These are phyloP conservation scores for Hypoxylon sp. DNA, from an alignment of 2,329 filamentous ascomycete genomes.

Conservation along the genomic window DNA sequence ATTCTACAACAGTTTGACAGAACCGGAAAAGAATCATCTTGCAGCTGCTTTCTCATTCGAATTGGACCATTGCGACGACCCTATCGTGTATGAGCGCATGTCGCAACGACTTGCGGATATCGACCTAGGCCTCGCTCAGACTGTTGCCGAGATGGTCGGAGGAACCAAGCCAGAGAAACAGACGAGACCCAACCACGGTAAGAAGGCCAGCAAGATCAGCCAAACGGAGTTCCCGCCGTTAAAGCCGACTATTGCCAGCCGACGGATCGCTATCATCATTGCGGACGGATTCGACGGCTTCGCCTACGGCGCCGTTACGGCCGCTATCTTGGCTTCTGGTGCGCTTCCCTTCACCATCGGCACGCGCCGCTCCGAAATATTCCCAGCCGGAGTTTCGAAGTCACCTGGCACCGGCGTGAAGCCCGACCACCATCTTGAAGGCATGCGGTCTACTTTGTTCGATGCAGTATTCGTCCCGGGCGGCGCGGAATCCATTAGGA, in stretches of 20 bases:
- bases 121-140: constrained; percentile 76
- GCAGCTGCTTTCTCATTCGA: constrained; percentile 75
- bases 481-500: constrained; percentile 73
- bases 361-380: constrained; percentile 75
- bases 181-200: constrained; percentile 73
- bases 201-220: constrained; percentile 76
- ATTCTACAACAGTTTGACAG: constrained; percentile 83
- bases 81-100: constrained; percentile 80
- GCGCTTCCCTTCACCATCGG: constrained; percentile 82
- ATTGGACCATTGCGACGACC: constrained; percentile 86
- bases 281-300: constrained; percentile 81
- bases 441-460: constrained; percentile 84
- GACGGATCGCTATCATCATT: constrained; percentile 81
- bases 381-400: constrained; percentile 70
- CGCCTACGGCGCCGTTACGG: constrained; percentile 76
- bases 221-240: constrained; percentile 77
- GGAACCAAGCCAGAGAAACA: constrained; percentile 70
- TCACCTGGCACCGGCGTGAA: constrained; percentile 67
- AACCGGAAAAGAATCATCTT: constrained; percentile 76
- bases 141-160: constrained; percentile 79
- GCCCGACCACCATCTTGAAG: constrained; percentile 85
- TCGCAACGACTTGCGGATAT: constrained; percentile 79
- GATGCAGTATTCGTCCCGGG: constrained; percentile 84
- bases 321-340: constrained; percentile 71
- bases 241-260: constrained; percentile 76